Evolutionary conservation across 1,284 basidiomycete species (phyloP).

Genomic region (Cerrena zonata): DNA sequence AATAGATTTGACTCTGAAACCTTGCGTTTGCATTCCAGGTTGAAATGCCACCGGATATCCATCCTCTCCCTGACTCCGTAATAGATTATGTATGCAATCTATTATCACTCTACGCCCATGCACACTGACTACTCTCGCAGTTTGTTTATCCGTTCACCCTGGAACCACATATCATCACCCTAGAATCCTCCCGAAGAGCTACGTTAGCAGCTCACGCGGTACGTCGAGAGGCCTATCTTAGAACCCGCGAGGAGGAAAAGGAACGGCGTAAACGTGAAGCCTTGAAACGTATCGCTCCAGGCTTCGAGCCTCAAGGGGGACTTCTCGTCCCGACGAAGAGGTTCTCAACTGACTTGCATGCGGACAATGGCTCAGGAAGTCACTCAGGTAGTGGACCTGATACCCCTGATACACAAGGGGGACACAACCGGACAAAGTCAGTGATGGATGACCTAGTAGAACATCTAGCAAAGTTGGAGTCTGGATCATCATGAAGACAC

Average conservation of each 20-base stretch:
- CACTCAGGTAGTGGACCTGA: not conserved
- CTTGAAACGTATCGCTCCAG: conserved; percentile 66
- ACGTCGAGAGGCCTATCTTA: conserved; percentile 65
- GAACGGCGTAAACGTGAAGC: conserved; percentile 72
- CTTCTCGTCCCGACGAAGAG: conserved; percentile 49
- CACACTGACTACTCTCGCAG: conserved; percentile 35
- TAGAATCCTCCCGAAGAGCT: conserved; percentile 63
- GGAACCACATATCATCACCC: conserved; percentile 74
- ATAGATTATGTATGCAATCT: conserved; percentile 68
- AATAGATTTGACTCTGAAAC: conserved; percentile 5
- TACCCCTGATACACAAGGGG: not conserved
- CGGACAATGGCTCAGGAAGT: not conserved
- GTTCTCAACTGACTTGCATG: conserved; percentile 14
- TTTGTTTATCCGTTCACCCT: conserved; percentile 92
- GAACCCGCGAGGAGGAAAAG: conserved; percentile 69
- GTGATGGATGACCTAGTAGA: conserved; percentile 81
- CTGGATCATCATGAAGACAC: not conserved
- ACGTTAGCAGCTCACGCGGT: conserved; percentile 62
- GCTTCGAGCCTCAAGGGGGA: conserved; percentile 57
- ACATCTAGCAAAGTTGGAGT: conserved; percentile 65
- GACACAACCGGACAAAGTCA: conserved; percentile 34
- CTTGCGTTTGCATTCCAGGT: conserved; percentile 43
- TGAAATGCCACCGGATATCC: conserved; percentile 80
- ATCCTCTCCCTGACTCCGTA: conserved; percentile 84
- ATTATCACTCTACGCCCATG: not conserved